Evolutionary conservation across 2,329 filamentous ascomycete species (phyloP), one percentile per base, ranked within the genome.

Genomic region (Xylariomycetidae sp.): DNA sequence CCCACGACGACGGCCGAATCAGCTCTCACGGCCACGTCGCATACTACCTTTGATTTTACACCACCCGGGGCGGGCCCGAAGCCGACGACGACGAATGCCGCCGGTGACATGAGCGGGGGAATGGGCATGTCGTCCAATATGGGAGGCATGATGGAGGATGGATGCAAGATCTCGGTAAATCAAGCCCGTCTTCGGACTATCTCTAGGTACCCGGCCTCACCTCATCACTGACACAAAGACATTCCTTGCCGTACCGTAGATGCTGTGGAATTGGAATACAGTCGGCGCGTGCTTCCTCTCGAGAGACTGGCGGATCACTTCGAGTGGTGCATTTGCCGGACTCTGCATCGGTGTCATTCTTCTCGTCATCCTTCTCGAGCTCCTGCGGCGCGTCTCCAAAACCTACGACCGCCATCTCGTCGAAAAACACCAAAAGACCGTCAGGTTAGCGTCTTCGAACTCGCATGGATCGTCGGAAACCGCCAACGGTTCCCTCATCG

Each of bases 201-300:
- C 16, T 6, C 4, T 17, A 16, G 11, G 13, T 6, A 25, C 13
- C 7, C 17, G 10, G 6, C 22, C 7, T 23, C 20, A 23, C 3
- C 20, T 10, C 7, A 4, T 31, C 6, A 13, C 34, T 42, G 25
- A 38, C 16, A 22, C 3, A 5, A n/a, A 2, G 9, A 6, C 9
- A 3, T 4, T 13, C 2, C 2, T 35, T 8, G 8, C n/a, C 20
- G 8, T 8, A 23, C 8, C n/a, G 20, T 23, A 85, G 81, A 88
- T 88, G 84, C 66, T 86, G 19, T 88, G 83, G 82, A 88, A 88
- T 59, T 86, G 82, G 81, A 69, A 84, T 54, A 83, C 80, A 3
- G 66, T 85, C 52, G 77, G 84, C 54, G 61, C 80, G 11, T 88
- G 80, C 61, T 92, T 92, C 69, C 72, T 92, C 50, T 64, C 82